Evolutionary conservation across 2,329 filamentous ascomycete genomes (phyloP), one percentile per base, ranked within the genome.

Genomic region (Claviceps fusiformis): DNA sequence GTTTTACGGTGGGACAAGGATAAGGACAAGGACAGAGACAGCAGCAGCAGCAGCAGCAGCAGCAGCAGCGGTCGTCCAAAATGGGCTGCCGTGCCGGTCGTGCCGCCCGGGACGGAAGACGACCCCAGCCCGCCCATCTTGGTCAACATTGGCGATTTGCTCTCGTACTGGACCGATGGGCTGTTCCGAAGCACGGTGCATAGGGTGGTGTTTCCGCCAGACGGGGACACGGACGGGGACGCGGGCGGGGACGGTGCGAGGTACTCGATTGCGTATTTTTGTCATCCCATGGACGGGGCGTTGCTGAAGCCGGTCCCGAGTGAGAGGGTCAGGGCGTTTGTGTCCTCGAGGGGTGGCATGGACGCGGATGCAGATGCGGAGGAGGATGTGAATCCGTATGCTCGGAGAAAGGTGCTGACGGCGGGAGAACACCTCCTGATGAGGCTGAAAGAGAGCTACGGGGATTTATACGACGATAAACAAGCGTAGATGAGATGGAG

Each of bases 101-200:
- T 73, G 17, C 86, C 87, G 0, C 72, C 77, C 0, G 77, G 78
- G 0, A 83, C 81, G 4, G 79, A 81, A 58, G 59, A 67, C 35
- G 81, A 83, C 62, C 73, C 73, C 9, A 78, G 74, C 45, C 85
- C 81, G n/a, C 91, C 86, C 1, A 89, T 90, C 76, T 68, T 96
- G 76, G 68, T 97, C 83, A 72, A 93, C 75, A 80, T 90, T 71
- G 71, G 86, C 70, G 73, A 85, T 67, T 64, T 86, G 65, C 71
- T 85, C 58, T 86, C 82, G 39, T 93, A 95, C 68, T 97, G 92
- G 92, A 97, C 93, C 1, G 86, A 87, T 60, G 90, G 91, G 0
- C 70, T 96, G 50, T 77, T 97, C 59, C 86, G 89, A 62, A 90
- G 85, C 62, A 96, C 92, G 0, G 82, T 96, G 6, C 93, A 97